These are phyloP conservation scores for Epichloe typhina DNA, from an alignment of 2,329 filamentous ascomycete genomes.

Conservation along the genomic window DNA sequence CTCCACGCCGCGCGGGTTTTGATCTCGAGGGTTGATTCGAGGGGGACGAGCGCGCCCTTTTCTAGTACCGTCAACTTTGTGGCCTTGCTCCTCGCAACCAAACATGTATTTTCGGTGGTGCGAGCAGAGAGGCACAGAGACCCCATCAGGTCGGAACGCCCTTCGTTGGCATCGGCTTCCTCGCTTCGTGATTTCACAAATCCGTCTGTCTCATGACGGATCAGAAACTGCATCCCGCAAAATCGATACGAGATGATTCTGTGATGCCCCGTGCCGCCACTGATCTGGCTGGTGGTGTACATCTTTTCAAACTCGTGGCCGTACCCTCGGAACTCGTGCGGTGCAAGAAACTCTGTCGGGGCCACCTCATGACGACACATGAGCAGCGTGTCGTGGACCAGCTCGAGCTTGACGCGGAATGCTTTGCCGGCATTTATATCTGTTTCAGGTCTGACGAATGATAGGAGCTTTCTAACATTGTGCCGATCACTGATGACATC, in stretches of 20 bases:
- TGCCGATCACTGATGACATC: slow-evolving; percentile 33
- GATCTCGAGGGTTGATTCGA: slow-evolving; percentile 28
- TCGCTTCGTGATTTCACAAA: slow-evolving; percentile 14
- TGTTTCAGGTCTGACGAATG: slow-evolving; percentile 23
- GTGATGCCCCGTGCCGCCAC: slow-evolving; percentile 29
- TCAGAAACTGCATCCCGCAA: slow-evolving; percentile 24
- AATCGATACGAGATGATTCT: slow-evolving; percentile 31
- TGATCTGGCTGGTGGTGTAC: slow-evolving; percentile 23
- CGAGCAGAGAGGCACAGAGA: slow-evolving; percentile 13
- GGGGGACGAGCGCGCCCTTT: slow-evolving; percentile 19
- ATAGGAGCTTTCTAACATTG: slow-evolving; percentile 34
- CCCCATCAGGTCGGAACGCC: slow-evolving; percentile 13
- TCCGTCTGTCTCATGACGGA: slow-evolving; percentile 31
- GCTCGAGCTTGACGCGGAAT: slow-evolving; percentile 30
- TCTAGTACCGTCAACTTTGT: slow-evolving; percentile 18
- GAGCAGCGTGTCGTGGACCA: slow-evolving; percentile 23
- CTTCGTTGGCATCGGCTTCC: neutral
- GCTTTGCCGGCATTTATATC: slow-evolving; percentile 13
- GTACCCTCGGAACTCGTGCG: slow-evolving; percentile 25
- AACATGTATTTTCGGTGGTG: neutral
- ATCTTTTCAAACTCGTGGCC: slow-evolving; percentile 32
- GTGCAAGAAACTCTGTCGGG: slow-evolving; percentile 16
- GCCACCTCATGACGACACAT: slow-evolving; percentile 22
- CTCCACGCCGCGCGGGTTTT: slow-evolving; percentile 27
- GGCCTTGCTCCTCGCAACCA: neutral